Conservation (phyloP, 2,329 filamentous ascomycete genomes). For the Mycosphaerelloides madeirae region DNA sequence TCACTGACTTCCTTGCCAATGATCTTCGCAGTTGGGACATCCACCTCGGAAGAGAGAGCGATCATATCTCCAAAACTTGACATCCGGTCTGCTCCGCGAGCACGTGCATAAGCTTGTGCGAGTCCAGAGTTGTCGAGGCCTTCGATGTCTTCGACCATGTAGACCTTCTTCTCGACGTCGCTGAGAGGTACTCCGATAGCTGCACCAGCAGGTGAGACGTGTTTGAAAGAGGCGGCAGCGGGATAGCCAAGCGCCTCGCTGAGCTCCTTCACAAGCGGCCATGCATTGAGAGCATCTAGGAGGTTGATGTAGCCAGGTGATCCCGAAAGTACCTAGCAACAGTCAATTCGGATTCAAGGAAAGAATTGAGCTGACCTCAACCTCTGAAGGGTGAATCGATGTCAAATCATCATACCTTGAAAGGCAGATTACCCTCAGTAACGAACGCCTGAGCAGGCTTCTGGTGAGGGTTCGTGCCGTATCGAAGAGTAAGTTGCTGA, state of each 20-base stretch:
- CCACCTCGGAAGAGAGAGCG: conserved; percentile 83
- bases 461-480: conserved; percentile 96
- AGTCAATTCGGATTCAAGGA: too few relatives aligned
- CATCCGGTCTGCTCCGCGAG: conserved; percentile 95
- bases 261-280: conserved; percentile 94
- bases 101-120: conserved; percentile 92
- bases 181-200: conserved; percentile 86
- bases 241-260: conserved; percentile 81
- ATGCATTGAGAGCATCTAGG: conserved; percentile 91
- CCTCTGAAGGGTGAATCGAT: too few relatives aligned
- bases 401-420: conserved; percentile 53
- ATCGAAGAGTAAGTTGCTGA: conserved; percentile 81
- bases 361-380: too few relatives aligned
- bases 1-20: conserved; percentile 98
- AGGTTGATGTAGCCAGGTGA: conserved; percentile 96
- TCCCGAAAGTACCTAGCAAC: conserved; percentile 62
- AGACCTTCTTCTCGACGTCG: conserved; percentile 88
- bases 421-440: conserved; percentile 70
- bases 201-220: conserved; percentile 93
- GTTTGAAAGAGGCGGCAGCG: conserved; percentile 97
- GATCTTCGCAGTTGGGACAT: conserved; percentile 91
- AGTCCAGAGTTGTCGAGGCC: conserved; percentile 81
- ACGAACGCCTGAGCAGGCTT: conserved; percentile 88
- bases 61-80: conserved; percentile 97
- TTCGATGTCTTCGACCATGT: conserved; percentile 94